These are phyloP conservation scores for Epichloe sylvatica DNA, from an alignment of 2,329 filamentous ascomycete species.

Conservation along the genomic window DNA sequence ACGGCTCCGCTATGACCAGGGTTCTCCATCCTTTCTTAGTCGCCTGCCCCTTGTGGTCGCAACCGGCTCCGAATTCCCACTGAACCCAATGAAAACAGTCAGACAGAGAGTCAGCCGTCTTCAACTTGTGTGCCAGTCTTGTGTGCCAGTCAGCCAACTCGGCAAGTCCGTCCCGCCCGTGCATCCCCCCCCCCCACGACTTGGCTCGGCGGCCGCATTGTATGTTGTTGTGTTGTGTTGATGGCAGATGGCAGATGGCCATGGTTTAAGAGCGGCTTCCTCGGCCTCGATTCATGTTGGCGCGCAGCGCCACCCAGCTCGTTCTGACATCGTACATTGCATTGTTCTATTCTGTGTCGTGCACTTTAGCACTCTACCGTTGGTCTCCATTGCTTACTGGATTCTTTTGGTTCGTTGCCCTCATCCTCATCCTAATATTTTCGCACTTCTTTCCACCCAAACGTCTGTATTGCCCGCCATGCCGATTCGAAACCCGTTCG, in stretches of 20 bases:
- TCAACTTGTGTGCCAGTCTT: background rate
- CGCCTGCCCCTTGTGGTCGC: background rate
- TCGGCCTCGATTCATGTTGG: background rate
- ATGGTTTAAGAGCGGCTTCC: background rate
- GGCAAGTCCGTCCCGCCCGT: background rate
- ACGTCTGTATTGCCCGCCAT: constrained; percentile 24
- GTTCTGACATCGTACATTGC: background rate
- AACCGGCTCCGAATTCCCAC: background rate
- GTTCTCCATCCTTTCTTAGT: background rate
- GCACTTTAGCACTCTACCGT: background rate
- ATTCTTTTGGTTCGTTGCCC: background rate
- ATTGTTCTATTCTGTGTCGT: background rate
- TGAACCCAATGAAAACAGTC: background rate
- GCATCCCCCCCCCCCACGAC: background rate
- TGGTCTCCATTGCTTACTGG: background rate
- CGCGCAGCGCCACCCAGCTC: background rate
- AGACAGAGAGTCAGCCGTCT: background rate
- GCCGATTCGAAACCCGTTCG: constrained; percentile 62
- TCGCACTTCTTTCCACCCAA: background rate
- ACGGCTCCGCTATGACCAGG: background rate
- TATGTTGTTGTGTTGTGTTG: too few species aligned
- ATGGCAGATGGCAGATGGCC: too few species aligned
- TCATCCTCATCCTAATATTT: background rate
- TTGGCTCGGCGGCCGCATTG: too few species aligned
- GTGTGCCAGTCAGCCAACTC: background rate